Percentiles rank a stretch among this genome's conserved stretches.
Conservation (phyloP, 2,329 filamentous ascomycete species). For the Stachybotrys echinatus region DNA sequence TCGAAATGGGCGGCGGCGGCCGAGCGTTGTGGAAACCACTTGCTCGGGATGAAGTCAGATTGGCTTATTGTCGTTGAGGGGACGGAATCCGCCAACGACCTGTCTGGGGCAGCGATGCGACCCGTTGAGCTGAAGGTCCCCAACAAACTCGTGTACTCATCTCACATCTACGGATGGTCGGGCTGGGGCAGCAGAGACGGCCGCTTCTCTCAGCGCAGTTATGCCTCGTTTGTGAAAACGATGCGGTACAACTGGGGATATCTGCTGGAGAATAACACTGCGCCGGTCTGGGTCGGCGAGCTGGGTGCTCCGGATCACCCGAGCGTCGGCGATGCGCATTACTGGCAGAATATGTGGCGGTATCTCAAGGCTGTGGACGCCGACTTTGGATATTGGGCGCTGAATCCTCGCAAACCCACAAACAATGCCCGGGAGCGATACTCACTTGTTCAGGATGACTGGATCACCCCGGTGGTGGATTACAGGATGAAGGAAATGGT, state of each 20-base stretch:
- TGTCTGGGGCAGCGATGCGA: constrained; percentile 47
- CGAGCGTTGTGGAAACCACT: constrained; percentile 55
- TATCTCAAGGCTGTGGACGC: constrained; percentile 54
- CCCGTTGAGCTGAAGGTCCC: constrained; percentile 53
- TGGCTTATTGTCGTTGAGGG: constrained; percentile 67
- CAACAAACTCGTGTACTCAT: constrained; percentile 58
- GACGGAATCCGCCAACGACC: constrained; percentile 61
- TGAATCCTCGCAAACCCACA: constrained; percentile 61
- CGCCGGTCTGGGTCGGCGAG: constrained; percentile 65
- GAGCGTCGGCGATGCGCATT: constrained; percentile 53
- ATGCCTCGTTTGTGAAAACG: constrained; percentile 55
- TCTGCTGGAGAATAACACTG: constrained; percentile 39
- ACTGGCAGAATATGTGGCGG: constrained; percentile 59
- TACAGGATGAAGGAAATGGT: constrained; percentile 59
- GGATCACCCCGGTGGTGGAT: constrained; percentile 56
- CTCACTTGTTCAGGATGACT: constrained; percentile 57
- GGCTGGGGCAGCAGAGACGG: constrained; percentile 60
- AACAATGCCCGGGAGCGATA: constrained; percentile 55
- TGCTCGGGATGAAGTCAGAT: constrained; percentile 53
- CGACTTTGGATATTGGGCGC: constrained; percentile 66
- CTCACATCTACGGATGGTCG: constrained; percentile 66
- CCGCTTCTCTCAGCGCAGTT: constrained; percentile 55
- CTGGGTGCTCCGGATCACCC: constrained; percentile 54
- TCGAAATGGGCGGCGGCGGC: constrained; percentile 58
- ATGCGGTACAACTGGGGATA: constrained; percentile 65